Conservation (phyloP, 176 grass and related monocot species). For the Triticum timopheevii region DNA sequence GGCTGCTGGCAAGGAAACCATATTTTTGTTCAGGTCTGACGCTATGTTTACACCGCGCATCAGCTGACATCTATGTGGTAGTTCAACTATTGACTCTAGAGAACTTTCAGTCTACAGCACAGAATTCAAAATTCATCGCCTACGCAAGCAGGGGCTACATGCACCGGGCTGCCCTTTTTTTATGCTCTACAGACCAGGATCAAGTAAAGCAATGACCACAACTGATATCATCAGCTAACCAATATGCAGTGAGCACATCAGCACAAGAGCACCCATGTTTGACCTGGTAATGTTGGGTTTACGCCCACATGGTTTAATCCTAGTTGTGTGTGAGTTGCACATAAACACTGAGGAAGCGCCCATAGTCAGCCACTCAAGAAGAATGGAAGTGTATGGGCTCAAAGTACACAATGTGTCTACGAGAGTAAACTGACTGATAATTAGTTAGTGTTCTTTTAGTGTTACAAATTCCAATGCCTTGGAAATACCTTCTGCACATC, state of each 20-base stretch:
- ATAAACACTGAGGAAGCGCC: neutral
- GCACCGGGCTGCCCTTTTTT: too few species aligned
- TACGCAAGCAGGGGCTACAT: too few species aligned
- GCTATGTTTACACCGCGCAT: neutral
- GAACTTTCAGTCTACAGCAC: slow-evolving; percentile 1
- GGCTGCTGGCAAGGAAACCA: neutral
- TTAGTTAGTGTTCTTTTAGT: neutral
- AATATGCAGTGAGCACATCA: neutral
- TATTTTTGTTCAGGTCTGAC: neutral
- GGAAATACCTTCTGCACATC: neutral
- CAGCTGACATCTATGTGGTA: slow-evolving; percentile 1
- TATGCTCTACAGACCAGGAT: neutral
- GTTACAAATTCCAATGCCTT: neutral
- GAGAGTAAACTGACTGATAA: neutral
- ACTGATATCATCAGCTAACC: too few species aligned
- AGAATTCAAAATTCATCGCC: neutral
- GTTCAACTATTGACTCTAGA: neutral
- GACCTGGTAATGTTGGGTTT: neutral
- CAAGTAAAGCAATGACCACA: too few species aligned
- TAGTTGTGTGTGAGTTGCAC: neutral
- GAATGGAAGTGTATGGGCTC: neutral
- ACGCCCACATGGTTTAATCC: neutral
- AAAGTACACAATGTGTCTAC: neutral
- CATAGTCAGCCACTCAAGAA: neutral
- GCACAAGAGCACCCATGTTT: neutral